These are phyloP conservation scores for Cutaneotrichosporon sp. DNA, from an alignment of 1,284 basidiomycete genomes.

Conservation along the genomic window DNA sequence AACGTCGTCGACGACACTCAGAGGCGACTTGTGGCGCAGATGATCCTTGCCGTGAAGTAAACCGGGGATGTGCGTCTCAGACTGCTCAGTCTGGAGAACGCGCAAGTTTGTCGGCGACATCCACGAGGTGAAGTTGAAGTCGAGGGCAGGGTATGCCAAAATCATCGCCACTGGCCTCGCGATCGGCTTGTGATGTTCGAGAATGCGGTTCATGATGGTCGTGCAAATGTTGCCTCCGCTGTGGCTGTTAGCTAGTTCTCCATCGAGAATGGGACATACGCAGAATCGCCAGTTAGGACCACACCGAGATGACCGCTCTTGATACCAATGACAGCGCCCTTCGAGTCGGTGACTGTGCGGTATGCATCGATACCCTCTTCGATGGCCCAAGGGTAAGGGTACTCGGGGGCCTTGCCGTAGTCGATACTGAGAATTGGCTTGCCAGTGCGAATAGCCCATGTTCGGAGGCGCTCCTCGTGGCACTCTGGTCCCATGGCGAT, in stretches of 20 bases:
- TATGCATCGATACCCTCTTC: conserved; percentile 93
- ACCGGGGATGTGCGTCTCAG: conserved; percentile 57
- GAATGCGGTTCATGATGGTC: conserved; percentile 73
- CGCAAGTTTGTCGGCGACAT: conserved; percentile 84
- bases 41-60: conserved; percentile 81
- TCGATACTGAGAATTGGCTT: conserved; percentile 82
- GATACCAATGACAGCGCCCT: conserved; percentile 69
- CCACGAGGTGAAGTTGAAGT: conserved; percentile 98
- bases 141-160: conserved; percentile 65
- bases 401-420: conserved; percentile 95
- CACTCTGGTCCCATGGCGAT: conserved; percentile 92
- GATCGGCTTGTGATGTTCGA: conserved; percentile 60
- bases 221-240: conserved; percentile 81
- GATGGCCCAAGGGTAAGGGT: conserved; percentile 90
- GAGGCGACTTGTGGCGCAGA: conserved; percentile 73
- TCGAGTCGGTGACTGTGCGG: conserved; percentile 70
- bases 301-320: conserved; percentile 67
- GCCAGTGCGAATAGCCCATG: conserved; percentile 74
- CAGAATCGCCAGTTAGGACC: conserved; percentile 82
- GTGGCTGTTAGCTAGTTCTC: conserved; percentile 3
- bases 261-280: conserved; percentile 57
- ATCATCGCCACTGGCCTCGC: conserved; percentile 71
- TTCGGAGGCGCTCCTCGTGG: conserved; percentile 87
- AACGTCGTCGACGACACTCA: conserved; percentile 75
- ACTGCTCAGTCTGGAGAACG: conserved; percentile 73